Conservation (phyloP, 176 grass and related monocot genomes). For the Zea mays region Zm-B73-REFERENCE-NAM-5.0 NC_050103.1:66003501-66004000, state of each 20-base stretch:
- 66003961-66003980: too few relatives aligned
- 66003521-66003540: too few relatives aligned
- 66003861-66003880: too few relatives aligned
- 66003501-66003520: slow-evolving; percentile 3
- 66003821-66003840: too few relatives aligned
- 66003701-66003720: too few relatives aligned
- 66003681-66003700: background rate
- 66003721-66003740: too few relatives aligned
- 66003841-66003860: background rate
- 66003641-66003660: background rate
- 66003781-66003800: background rate
- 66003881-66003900: background rate
- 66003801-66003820: background rate
- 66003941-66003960: too few relatives aligned
- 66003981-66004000: background rate
- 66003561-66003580: slow-evolving; percentile 9
- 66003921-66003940: background rate
- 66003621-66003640: slow-evolving; percentile 25
- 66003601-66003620: too few relatives aligned
- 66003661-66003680: too few relatives aligned
- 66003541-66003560: slow-evolving; percentile 4
- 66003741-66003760: background rate
- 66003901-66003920: slow-evolving; percentile 1
- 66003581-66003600: background rate
- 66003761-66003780: background rate